These are phyloP conservation scores for Ceratorhiza oryzae-sativae DNA, from an alignment of 1,284 basidiomycete genomes.

Conservation along the genomic window DNA sequence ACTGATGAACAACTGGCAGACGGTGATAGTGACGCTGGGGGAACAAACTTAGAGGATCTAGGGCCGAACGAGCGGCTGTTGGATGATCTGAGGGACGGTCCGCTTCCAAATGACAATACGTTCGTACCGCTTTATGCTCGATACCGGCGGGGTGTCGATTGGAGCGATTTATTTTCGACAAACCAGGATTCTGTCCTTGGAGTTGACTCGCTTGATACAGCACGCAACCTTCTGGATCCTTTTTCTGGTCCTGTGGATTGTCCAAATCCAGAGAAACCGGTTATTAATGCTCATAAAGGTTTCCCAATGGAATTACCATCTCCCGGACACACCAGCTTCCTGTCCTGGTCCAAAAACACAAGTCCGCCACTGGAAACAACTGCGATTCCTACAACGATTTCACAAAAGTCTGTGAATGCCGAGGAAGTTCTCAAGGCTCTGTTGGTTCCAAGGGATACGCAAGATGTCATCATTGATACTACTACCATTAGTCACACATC, in stretches of 20 bases:
- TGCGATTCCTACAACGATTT: not conserved
- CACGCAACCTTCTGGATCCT: not conserved
- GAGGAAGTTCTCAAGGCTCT: not conserved
- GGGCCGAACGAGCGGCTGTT: not conserved
- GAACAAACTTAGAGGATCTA: not conserved
- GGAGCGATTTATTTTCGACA: not conserved
- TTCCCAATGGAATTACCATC: not conserved
- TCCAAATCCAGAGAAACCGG: not conserved
- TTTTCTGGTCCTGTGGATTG: not conserved
- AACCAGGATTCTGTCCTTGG: not conserved
- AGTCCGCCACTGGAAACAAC: not conserved
- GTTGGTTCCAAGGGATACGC: not conserved
- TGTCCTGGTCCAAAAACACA: not conserved
- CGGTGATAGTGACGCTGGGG: not conserved
- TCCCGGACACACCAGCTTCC: not conserved
- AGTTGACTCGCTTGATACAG: not conserved
- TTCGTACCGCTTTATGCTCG: not conserved
- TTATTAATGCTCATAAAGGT: not conserved
- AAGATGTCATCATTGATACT: not conserved
- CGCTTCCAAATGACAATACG: not conserved
- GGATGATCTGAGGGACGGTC: not conserved
- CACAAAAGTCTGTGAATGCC: not conserved
- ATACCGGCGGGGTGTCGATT: not conserved
- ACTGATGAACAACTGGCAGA: slow-evolving; percentile 46
- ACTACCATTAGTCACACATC: not conserved